phyloP scores from a whole-genome alignment of 2,329 filamentous ascomycete species.

The Fusarium sterilihyphosum region DNA sequence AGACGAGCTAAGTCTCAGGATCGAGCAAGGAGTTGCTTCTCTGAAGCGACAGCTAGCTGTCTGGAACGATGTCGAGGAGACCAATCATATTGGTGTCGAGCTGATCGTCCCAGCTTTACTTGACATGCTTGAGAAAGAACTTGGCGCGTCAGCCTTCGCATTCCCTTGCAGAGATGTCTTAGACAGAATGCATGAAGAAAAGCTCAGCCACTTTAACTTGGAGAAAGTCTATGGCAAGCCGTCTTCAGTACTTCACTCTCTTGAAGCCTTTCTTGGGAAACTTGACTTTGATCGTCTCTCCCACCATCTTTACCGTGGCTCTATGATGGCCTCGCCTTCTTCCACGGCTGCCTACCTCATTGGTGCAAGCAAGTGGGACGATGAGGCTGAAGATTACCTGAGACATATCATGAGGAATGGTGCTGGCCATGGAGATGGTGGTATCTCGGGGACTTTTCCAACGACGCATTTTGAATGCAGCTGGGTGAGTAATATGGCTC shows the following conservation, averaged over 20 bases:
- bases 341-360: background rate
- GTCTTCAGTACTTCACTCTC: background rate
- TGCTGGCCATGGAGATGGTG: background rate
- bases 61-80: background rate
- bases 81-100: conserved; percentile 5
- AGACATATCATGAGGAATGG: background rate
- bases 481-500: background rate
- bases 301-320: background rate
- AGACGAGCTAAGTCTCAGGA: background rate
- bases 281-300: background rate
- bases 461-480: conserved; percentile 3
- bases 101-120: background rate
- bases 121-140: background rate
- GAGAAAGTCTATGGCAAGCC: background rate
- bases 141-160: rapidly evolving
- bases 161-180: background rate
- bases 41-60: background rate
- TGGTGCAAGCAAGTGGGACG: background rate
- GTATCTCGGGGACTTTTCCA: background rate
- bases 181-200: background rate
- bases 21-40: background rate
- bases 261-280: background rate
- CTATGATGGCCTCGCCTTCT: background rate
- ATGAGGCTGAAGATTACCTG: background rate
- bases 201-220: background rate